Conservation (phyloP, 73 alveolate species). For the Paramecium tetraurelia region DNA sequence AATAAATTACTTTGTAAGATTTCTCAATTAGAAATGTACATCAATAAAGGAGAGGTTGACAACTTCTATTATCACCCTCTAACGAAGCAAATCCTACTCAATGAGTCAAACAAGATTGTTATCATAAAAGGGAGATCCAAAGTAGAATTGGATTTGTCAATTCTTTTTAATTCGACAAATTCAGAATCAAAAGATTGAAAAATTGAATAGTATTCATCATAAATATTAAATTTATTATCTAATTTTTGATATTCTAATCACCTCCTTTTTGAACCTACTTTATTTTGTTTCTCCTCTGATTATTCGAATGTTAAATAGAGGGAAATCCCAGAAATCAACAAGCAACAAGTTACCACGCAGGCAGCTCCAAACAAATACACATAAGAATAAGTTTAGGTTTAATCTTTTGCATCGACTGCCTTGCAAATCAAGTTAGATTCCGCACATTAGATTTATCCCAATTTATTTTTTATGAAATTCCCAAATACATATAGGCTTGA, state of each 20-base stretch:
- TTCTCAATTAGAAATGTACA: background rate
- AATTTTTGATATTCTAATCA: background rate
- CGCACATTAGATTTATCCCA: background rate
- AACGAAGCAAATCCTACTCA: background rate
- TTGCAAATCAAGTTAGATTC: background rate
- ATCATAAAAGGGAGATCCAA: background rate
- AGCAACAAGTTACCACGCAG: background rate
- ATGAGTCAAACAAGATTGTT: background rate
- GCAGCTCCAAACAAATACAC: background rate
- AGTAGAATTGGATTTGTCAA: background rate
- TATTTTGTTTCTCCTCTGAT: background rate
- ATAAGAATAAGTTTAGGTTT: background rate
- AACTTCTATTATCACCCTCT: background rate
- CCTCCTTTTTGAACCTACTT: background rate
- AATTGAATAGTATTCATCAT: background rate
- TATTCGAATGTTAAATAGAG: background rate
- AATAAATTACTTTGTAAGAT: background rate
- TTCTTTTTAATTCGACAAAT: constrained; percentile 3
- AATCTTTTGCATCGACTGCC: background rate
- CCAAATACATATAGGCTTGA: background rate
- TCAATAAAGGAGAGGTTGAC: background rate
- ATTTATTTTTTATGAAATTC: background rate
- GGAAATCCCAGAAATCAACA: background rate
- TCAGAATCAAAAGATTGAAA: background rate
- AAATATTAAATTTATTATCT: background rate